Evolutionary conservation across 2,329 filamentous ascomycete genomes (phyloP), one percentile per base, ranked within the genome.

Genomic region (Hypoxylon sp.): DNA sequence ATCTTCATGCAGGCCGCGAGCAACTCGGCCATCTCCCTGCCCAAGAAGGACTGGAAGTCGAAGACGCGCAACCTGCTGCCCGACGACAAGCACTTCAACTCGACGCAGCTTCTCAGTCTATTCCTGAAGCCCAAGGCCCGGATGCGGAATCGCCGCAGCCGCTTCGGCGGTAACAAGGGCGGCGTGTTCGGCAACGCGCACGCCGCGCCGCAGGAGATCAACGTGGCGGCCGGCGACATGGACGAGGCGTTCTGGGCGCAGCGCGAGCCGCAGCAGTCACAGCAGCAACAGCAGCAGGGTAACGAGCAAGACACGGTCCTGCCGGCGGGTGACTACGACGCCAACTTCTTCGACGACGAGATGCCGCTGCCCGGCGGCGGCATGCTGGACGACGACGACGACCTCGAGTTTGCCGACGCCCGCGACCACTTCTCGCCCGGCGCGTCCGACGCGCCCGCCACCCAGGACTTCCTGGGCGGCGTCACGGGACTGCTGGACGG

Each of bases 41-140:
- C 94, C 17, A 97, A 97, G 81, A 92, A 94, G 69, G 93, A 98
- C 77, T 96, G 94, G 93, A 95, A 92, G 77, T 95, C 92, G 39
- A 97, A 97, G 78, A 93, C 91, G 1, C 87, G 93, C 50, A 97
- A 99, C 75, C 85, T 99, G 2, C 87, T 99, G 4, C 94, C 96
- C 2, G 95, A 99, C 73, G 95, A 99, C 79, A 97, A 97, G 78
- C 94, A 98, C 76, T 98, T 99, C 82, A 97, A 94, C 80, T 98
- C 94, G 7, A 91, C 91, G 74, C 92, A 97, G 68, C 83, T 99
- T 0, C 83, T 98, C 6, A 91, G 89, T 52, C 85, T 99, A 1
- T 99, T 98, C 84, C 84, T 98, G 26, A 99, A 99, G 77, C 95
- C 95, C 26, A 97, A 94, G 76, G 93, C 94, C 10, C 90, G 91